phyloP scores from a whole-genome alignment of 306 rosid genomes.

The Lupinus albus region DNA sequence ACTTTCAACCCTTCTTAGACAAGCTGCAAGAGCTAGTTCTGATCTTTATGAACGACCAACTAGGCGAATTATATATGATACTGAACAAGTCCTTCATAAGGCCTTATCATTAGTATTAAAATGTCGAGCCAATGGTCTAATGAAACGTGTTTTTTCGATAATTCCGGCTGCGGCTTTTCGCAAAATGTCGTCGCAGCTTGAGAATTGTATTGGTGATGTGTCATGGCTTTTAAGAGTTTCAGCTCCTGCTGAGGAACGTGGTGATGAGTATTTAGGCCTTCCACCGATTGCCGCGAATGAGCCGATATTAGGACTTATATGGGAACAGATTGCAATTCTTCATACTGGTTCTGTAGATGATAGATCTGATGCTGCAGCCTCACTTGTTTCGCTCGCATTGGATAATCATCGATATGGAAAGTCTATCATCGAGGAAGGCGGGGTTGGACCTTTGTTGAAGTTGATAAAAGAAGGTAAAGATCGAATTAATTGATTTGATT shows the following conservation, averaged over 20 bases:
- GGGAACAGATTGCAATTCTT: conserved; percentile 85
- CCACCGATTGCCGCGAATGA: conserved; percentile 92
- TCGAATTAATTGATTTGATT: neutral
- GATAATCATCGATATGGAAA: conserved; percentile 80
- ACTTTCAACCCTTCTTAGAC: conserved; percentile 74
- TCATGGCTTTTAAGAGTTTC: conserved; percentile 95
- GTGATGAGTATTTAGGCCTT: conserved; percentile 71
- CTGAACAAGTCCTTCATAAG: conserved; percentile 73
- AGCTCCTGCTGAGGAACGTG: conserved; percentile 71
- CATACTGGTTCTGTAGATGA: conserved; percentile 63
- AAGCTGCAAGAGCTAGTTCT: conserved; percentile 81
- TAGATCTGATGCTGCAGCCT: conserved; percentile 85
- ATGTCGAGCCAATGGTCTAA: conserved; percentile 73
- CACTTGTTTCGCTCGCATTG: conserved; percentile 72
- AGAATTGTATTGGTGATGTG: conserved; percentile 79
- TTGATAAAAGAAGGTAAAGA: conserved; percentile 73
- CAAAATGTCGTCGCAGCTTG: conserved; percentile 71
- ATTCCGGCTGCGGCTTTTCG: conserved; percentile 82
- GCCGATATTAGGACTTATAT: conserved; percentile 70
- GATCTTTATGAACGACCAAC: conserved; percentile 89
- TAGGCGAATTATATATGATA: conserved; percentile 72
- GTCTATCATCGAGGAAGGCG: conserved; percentile 81
- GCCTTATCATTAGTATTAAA: conserved; percentile 58
- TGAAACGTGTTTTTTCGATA: conserved; percentile 79
- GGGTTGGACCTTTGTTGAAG: conserved; percentile 69